Evolutionary conservation across 2,329 filamentous ascomycete genomes (phyloP), one percentile per base, ranked within the genome.

Genomic region (Fusarium fujikuroi): DNA sequence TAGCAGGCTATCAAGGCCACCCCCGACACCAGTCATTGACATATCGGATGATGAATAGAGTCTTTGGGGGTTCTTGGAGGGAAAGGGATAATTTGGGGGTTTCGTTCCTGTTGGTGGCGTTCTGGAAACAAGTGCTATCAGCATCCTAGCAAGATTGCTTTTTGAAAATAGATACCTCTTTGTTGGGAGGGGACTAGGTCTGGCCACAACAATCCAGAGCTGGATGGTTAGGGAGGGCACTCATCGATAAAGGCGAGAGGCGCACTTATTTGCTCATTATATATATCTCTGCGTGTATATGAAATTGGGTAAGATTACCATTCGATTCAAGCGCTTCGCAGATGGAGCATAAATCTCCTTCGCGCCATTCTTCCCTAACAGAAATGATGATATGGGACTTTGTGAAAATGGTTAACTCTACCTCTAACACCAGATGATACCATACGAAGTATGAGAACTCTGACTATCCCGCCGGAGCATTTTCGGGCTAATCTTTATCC

Each of bases 31-130:
- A 11, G 60, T 80, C 16, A 79, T 80, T 53, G 79, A 79, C 63
- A 79, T 80, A 54, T 57, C 77, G 60, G 78, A 80, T 37, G 77
- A 79, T 40, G 62, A 76, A 42, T 75, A 60, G 49, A 50, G 14
- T 34, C 37, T 43, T 30, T 28, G 28, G 32, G 36, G 9, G 39
- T 23, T n/a, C 32, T 40, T 40, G 47, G 25, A 30, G 19, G 34
- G 49, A 59, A 40, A 32, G 36, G 46, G n/a, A 43, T 40, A 19
- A 37, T 34, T 50, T 30, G 46, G 57, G 47, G 43, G 50, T 36
- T 30, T 52, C n/a, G 30, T 36, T 28, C 46, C 37, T 28, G 23
- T 30, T 43, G 42, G 40, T 15, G 73, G 64, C 60, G 68, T 75
- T 75, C 64, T 63, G 61, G 69, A 70, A 70, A 63, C 25, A 47